Base-by-base conservation (phyloP, 176 grass and related monocot species). In the Triticum timopheevii region DNA sequence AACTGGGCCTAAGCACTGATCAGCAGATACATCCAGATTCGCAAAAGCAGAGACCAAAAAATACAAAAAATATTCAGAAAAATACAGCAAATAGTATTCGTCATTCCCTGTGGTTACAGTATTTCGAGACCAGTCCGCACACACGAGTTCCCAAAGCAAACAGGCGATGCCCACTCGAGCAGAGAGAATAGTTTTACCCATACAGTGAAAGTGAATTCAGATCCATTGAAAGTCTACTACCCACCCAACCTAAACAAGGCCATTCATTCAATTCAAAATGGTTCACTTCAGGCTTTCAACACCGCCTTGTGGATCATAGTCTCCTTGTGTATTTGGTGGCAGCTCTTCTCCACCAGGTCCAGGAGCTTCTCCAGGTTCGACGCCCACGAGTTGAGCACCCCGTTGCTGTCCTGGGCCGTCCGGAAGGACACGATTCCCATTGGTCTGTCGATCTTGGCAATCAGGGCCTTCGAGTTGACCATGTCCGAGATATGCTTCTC, bases 271-370 rank as follows among this genome's bases (percentile, higher is more conserved):
- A 13, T 17, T 35, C 65, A 83, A 83, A 83, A 63, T 49, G 31
- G 10, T 84, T 69, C 44, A 82, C 4, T 28, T 79, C 31, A 96
- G 42, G 93, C 93, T 91, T 96, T 92, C 34, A 98, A 45, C 33
- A 90, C 94, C 1, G 81, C 97, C 88, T 98, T 98, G 74, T 96
- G 97, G 65, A 96, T 91, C 97, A 98, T 98, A 0, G 90, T 98
- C 72, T 98, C 97, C 86, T 98, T 98, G 76, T 98, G 94, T 62
- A 98, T 98, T 69, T 98, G 97, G 61, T 98, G 97, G 28, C 97
- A 98, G 61, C 94, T 98, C 64, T 98, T 98, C 85, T 96, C 94
- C 0, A 98, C 97, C 2, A 96, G 94, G 47, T 98, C 97, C 1
- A 98, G 93, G 56, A 96, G 94, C 77, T 98, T 96, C 89, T 98